Percentiles rank a stretch among this genome's conserved stretches.
Evolutionary conservation across 78 protist genomes (phyloP).

Genomic region (Dictyostelium firmibasis): DNA sequence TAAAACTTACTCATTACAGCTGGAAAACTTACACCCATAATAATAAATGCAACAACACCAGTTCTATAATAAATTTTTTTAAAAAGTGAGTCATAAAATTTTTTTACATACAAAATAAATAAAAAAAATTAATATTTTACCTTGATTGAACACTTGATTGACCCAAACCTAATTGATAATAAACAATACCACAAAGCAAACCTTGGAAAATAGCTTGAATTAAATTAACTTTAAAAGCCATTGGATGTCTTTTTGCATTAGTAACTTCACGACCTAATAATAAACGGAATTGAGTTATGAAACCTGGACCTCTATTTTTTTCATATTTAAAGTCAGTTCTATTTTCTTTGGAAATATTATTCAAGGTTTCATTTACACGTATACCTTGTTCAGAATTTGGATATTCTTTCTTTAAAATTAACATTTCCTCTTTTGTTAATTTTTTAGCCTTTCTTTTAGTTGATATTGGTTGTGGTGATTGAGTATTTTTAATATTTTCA

Average conservation of each 20-base stretch:
- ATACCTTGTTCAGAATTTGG: background rate
- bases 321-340: background rate
- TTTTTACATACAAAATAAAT: background rate
- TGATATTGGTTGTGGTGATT: background rate
- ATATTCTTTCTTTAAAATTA: conserved; percentile 14
- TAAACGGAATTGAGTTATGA: conserved; percentile 32
- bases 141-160: conserved; percentile 57
- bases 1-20: conserved; percentile 1
- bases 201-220: conserved; percentile 67
- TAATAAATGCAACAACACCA: conserved; percentile 60
- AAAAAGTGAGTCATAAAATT: background rate
- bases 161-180: conserved; percentile 65
- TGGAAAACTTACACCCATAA: conserved; percentile 63
- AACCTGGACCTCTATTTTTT: background rate
- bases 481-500: background rate
- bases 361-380: background rate
- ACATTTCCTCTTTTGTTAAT: conserved; percentile 43
- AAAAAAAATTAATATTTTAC: background rate
- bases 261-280: conserved; percentile 26
- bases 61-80: conserved; percentile 20
- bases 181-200: conserved; percentile 66
- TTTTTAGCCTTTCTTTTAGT: background rate
- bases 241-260: conserved; percentile 54
- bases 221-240: conserved; percentile 47
- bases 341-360: background rate